A percentile compares a stretch with the other conserved stretches of the same genome.
These are phyloP conservation scores for Phytophthora pinifolia DNA, from an alignment of 352 stramenopile genomes.

Conservation along the genomic window DNA sequence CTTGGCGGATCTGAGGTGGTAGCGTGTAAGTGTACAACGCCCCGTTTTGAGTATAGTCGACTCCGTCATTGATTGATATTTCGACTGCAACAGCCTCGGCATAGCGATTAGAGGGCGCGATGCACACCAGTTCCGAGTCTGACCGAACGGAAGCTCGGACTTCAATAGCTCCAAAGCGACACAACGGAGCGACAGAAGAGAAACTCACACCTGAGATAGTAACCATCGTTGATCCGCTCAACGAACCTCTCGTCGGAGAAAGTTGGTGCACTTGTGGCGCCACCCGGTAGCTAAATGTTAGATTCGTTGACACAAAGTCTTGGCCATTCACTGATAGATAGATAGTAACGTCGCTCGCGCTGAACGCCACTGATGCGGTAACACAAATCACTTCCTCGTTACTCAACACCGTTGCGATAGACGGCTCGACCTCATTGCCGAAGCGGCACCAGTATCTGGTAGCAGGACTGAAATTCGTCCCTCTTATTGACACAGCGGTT, in stretches of 20 bases:
- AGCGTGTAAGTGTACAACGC: slow-evolving; percentile 63
- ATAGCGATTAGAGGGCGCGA: slow-evolving; percentile 34
- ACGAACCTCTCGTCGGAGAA: slow-evolving; percentile 44
- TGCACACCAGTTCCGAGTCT: slow-evolving; percentile 37
- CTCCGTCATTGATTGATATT: slow-evolving; percentile 85
- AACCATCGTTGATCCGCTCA: slow-evolving; percentile 60
- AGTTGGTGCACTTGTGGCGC: slow-evolving; percentile 44
- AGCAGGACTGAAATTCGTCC: slow-evolving; percentile 45
- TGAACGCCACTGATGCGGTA: slow-evolving; percentile 32
- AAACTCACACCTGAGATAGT: slow-evolving; percentile 48
- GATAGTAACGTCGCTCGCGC: slow-evolving; percentile 24
- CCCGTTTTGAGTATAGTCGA: slow-evolving; percentile 85
- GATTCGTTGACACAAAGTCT: slow-evolving; percentile 56
- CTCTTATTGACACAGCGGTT: slow-evolving; percentile 53
- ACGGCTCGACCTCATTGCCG: slow-evolving; percentile 33
- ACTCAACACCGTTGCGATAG: slow-evolving; percentile 28
- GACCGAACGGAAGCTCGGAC: slow-evolving; percentile 48
- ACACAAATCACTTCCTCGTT: slow-evolving; percentile 39
- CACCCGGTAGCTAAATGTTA: slow-evolving; percentile 52
- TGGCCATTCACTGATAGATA: slow-evolving; percentile 72
- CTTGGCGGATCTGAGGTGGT: slow-evolving; percentile 43
- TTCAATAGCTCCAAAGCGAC: slow-evolving; percentile 43
- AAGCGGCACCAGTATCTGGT: slow-evolving; percentile 68
- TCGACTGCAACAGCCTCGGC: slow-evolving; percentile 50
- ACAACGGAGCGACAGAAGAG: slow-evolving; percentile 36